Percentiles rank a stretch among this genome's conserved stretches.
phyloP scores from a whole-genome alignment of 78 protist genomes.

The Cavenderia fasciculata region DNA sequence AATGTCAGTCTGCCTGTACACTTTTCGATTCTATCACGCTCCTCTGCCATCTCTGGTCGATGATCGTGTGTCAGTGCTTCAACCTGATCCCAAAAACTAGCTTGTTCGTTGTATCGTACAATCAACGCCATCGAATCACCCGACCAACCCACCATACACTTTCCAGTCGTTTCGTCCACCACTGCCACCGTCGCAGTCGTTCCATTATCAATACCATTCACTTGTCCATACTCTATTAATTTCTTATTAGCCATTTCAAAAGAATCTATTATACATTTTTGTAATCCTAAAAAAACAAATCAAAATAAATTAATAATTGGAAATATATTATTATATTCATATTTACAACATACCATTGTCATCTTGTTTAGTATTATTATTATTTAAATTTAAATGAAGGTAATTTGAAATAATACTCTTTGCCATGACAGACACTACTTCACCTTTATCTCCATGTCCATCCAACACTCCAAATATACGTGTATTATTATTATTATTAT shows the following conservation, averaged over 20 bases:
- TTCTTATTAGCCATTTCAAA: neutral
- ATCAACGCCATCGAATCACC: constrained; percentile 57
- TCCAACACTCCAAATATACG: neutral
- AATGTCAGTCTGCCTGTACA: constrained; percentile 21
- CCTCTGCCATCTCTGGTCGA: constrained; percentile 19
- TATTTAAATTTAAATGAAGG: neutral
- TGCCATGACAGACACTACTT: neutral
- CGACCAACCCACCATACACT: constrained; percentile 24
- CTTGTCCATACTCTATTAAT: constrained; percentile 4
- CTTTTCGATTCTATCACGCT: constrained; percentile 4
- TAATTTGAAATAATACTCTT: constrained; percentile 9
- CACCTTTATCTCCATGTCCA: constrained; percentile 30
- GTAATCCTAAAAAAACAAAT: neutral
- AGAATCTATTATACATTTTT: constrained; percentile 12
- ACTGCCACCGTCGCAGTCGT: constrained; percentile 65
- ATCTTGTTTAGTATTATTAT: neutral
- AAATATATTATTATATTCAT: neutral
- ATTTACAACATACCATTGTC: neutral
- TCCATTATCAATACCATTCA: constrained; percentile 12
- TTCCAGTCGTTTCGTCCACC: neutral
- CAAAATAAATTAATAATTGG: neutral
- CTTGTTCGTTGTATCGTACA: neutral
- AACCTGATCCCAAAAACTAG: too few relatives aligned
- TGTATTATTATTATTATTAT: neutral
- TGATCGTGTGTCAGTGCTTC: constrained; percentile 28